Percentiles rank a stretch among this genome's conserved stretches.
phyloP scores from a whole-genome alignment of 1,284 basidiomycete species.

The Puccinia polysora region DNA sequence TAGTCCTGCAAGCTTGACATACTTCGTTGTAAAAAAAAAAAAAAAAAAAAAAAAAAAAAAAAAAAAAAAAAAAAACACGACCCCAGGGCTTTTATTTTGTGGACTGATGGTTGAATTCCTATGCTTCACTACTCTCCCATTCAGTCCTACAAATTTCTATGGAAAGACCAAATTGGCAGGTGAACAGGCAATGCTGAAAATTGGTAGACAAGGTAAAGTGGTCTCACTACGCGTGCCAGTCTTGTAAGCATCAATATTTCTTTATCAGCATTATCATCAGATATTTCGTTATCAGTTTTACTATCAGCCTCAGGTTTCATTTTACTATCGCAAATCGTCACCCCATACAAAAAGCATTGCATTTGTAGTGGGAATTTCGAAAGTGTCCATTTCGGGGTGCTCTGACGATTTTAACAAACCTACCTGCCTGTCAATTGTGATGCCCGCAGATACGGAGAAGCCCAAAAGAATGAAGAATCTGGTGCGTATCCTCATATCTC shows the following conservation, averaged over 20 bases:
- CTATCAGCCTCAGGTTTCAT: conserved; percentile 43
- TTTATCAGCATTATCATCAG: background rate
- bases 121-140: background rate
- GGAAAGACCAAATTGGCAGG: conserved; percentile 71
- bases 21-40: too few species aligned
- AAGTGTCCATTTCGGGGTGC: too few species aligned
- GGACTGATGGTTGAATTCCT: too few species aligned
- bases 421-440: background rate
- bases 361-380: too few species aligned
- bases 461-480: conserved; percentile 67
- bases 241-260: conserved; percentile 57
- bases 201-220: conserved; percentile 56
- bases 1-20: too few species aligned
- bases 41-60: too few species aligned
- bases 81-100: too few species aligned
- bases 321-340: too few species aligned
- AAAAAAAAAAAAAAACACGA: too few species aligned
- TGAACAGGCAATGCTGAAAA: conserved; percentile 63
- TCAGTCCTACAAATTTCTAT: conserved; percentile 60
- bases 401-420: background rate
- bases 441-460: conserved; percentile 66
- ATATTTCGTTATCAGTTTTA: background rate
- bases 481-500: background rate
- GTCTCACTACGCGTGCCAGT: conserved; percentile 73
- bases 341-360: too few species aligned